A percentile compares a stretch with the other conserved stretches of the same genome.
Evolutionary conservation across 192 early-diverging fungal genomes (phyloP).

Genomic region (Backusella morwellensis): DNA sequence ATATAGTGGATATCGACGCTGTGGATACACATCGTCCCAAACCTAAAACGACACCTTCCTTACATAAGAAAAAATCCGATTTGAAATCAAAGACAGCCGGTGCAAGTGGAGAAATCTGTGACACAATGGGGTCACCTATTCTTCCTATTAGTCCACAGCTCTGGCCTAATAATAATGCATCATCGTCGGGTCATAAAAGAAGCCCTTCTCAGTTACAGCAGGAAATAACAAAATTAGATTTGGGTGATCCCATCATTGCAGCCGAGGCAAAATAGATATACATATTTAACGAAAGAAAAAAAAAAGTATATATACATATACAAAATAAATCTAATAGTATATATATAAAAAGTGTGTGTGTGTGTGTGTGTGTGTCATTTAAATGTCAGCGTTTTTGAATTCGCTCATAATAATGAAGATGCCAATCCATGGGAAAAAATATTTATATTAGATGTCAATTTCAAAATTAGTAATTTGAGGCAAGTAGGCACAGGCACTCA

Average conservation of each 20-base stretch:
- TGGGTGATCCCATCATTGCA: not conserved
- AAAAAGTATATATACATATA: no score
- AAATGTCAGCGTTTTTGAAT: no score
- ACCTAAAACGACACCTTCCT: conserved; percentile 28
- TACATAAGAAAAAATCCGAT: not conserved
- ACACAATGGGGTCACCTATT: conserved; percentile 18
- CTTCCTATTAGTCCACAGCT: conserved; percentile 20
- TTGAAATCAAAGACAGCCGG: conserved; percentile 13
- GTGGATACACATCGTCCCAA: conserved; percentile 95
- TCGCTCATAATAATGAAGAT: no score
- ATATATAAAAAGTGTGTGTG: no score
- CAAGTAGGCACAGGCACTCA: conserved; percentile 82
- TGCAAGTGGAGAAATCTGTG: conserved; percentile 35
- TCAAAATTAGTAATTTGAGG: conserved; percentile 87
- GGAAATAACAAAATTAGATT: not conserved
- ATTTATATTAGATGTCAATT: conserved; percentile 42
- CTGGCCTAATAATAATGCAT: not conserved
- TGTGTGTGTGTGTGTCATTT: no score
- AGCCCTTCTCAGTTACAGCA: not conserved
- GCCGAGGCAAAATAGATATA: not conserved
- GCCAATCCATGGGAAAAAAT: no score
- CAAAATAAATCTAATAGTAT: no score
- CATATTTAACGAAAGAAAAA: no score
- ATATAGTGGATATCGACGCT: conserved; percentile 87
- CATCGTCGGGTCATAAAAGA: not conserved